These are phyloP conservation scores for Conringia planisiliqua DNA, from an alignment of 345 rosid genomes.

Conservation along the genomic window DNA sequence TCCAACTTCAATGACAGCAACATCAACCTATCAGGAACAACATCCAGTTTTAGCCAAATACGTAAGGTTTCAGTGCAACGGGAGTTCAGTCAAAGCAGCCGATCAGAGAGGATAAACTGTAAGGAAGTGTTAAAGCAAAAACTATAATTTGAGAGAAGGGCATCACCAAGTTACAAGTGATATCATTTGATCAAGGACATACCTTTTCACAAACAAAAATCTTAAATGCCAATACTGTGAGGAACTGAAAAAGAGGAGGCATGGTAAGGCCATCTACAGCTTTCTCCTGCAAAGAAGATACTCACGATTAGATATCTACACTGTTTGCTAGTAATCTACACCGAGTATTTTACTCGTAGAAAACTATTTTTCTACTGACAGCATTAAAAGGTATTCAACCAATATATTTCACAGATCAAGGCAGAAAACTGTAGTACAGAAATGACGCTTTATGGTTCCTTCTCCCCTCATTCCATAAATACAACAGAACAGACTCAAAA, in stretches of 20 bases:
- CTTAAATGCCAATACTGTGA: conserved; percentile 76
- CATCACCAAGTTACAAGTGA: neutral
- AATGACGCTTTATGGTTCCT: neutral
- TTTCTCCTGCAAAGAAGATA: conserved; percentile 57
- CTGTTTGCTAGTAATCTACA: neutral
- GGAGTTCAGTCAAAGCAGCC: neutral
- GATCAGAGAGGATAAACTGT: neutral
- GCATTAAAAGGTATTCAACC: neutral
- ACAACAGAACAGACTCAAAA: conserved; percentile 8
- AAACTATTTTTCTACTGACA: neutral
- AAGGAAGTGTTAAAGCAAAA: neutral
- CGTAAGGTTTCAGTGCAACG: neutral
- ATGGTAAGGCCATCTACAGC: conserved; percentile 65
- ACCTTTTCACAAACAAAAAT: conserved; percentile 80
- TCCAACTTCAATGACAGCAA: conserved; percentile 87
- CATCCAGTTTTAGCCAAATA: neutral
- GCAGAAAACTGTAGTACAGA: neutral
- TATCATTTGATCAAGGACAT: neutral
- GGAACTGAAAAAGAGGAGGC: conserved; percentile 97
- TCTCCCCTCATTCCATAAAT: conserved; percentile 3
- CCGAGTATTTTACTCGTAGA: neutral
- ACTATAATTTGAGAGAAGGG: neutral
- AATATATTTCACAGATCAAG: neutral
- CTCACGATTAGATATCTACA: neutral
- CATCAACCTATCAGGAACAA: conserved; percentile 63